Base-by-base conservation (phyloP, 2,329 filamentous ascomycete species). In the Westerdykella sp. region DNA sequence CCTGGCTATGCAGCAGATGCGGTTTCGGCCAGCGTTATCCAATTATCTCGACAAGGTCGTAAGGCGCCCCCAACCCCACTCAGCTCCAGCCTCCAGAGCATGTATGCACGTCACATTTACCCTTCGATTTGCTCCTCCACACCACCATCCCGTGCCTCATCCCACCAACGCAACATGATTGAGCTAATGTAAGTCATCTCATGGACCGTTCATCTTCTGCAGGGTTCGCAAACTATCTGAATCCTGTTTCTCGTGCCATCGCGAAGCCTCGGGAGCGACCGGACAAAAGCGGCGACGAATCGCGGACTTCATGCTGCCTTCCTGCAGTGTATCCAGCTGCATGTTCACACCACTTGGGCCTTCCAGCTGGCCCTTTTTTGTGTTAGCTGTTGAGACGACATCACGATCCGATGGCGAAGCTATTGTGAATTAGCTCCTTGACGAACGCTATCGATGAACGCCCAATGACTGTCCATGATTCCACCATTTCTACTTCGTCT, bases 101-200 rank as follows among this genome's bases (percentile, higher is more conserved):
- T 49, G 49, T 54, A 57, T 65, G 62, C 62, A 65, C 62, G 62
- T 62, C 62, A 65, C 59, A 59, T 53, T 56, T 44, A 46, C 44
- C 47, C 44, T 51, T 50, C 48, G 36, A 41, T 42, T 47, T 44
- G 47, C 41, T 39, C 37, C 47, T 54, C 55, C 54, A 51, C 53
- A 49, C 52, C 44, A 54, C 18, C 51, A 12, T 18, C 23, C 25
- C 42, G 54, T 51, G 45, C 53, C 45, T 50, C 42, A 47, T 40
- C 55, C 52, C 51, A 48, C 41, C 35, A 45, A 46, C 46, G 45
- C 51, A 49, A 53, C 46, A 56, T 50, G 25, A 28, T 28, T 53
- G 48, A 50, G 47, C 59, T 62, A 64, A 58, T 55, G 52, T 52
- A 50, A 34, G 46, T 44, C 48, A 54, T 49, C 31, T 45, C 40